phyloP scores from a whole-genome alignment of 768 basidiomycete species.

The Tephrocybe sp. region DNA sequence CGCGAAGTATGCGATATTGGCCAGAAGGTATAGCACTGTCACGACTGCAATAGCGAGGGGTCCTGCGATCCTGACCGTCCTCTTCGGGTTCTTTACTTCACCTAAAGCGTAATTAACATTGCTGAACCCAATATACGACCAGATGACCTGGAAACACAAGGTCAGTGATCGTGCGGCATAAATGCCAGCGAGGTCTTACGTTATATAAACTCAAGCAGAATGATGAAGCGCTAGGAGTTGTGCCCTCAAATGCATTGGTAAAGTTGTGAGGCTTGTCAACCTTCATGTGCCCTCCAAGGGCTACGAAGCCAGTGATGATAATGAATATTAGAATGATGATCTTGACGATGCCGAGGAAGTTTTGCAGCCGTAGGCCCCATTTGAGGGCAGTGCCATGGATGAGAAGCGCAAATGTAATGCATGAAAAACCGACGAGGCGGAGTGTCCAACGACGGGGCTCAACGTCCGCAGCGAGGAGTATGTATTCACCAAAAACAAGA shows the following conservation, averaged over 20 bases:
- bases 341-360: constrained; percentile 61
- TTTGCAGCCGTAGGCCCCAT: constrained; percentile 61
- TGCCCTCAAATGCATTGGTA: constrained; percentile 39
- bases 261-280: constrained; percentile 35
- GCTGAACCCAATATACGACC: constrained; percentile 61
- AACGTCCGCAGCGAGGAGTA: constrained; percentile 32
- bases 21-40: constrained; percentile 54
- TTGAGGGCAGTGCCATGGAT: constrained; percentile 45
- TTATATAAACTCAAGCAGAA: constrained; percentile 32
- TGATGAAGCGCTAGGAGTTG: constrained; percentile 47
- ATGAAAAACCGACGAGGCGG: constrained; percentile 34
- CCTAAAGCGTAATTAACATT: constrained; percentile 69
- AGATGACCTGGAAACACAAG: constrained; percentile 27
- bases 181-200: constrained; percentile 43
- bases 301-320: constrained; percentile 48
- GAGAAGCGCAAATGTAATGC: constrained; percentile 35
- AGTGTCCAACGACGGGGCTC: constrained; percentile 31
- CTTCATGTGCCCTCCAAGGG: constrained; percentile 35
- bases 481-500: constrained; percentile 62
- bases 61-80: constrained; percentile 61
- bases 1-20: constrained; percentile 67
- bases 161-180: constrained; percentile 27
- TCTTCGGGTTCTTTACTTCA: constrained; percentile 60
- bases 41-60: constrained; percentile 60
- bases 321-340: constrained; percentile 47